Base-by-base conservation (phyloP, 352 stramenopile species). In the Blastocystis sp. region DNA sequence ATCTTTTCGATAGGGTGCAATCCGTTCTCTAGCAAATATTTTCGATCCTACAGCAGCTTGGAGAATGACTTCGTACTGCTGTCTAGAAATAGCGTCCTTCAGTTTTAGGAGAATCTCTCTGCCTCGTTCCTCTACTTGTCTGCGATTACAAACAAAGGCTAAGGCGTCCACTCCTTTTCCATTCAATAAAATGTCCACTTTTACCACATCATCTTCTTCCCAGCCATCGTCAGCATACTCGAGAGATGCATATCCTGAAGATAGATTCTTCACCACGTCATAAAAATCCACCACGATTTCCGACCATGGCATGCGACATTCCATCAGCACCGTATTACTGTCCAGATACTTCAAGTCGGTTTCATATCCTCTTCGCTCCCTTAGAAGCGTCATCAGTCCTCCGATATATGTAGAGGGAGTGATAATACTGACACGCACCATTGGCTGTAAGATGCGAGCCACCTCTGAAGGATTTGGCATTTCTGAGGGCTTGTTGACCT, bases 271-370 rank as follows among this genome's bases (percentile, higher is more conserved):
- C 62, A 99, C 92, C 75, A 97, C 93, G 91, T 99, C 98, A 92
- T 99, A 99, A 79, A 99, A 99, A 91, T 99, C 98, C 6, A 94
- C 98, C 68, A 99, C 98, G 13, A 99, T 96, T 92, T 99, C 97
- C 69, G 98, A 95, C 97, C 96, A 99, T 45, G 97, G 97, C 53
- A 99, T 94, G 64, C 93, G 90, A 68, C 98, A 96, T 26, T 94
- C 95, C 50, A 99, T 94, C 65, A 98, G 92, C 90, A 98, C 95
- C 7, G 93, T 95, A 18, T 93, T 93, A 90, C 98, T 96, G 85
- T 99, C 97, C 6, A 99, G 93, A 73, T 97, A 94, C 90, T 97
- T 97, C 16, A 95, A 96, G 73, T 39, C 54, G 5, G 6, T 34
- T 39, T 94, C 91, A 0, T 69, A 87, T 5, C 93, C 94, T 87